Base-by-base conservation (phyloP, 495 filamentous ascomycete species). In the Oidiodendron maius region DNA sequence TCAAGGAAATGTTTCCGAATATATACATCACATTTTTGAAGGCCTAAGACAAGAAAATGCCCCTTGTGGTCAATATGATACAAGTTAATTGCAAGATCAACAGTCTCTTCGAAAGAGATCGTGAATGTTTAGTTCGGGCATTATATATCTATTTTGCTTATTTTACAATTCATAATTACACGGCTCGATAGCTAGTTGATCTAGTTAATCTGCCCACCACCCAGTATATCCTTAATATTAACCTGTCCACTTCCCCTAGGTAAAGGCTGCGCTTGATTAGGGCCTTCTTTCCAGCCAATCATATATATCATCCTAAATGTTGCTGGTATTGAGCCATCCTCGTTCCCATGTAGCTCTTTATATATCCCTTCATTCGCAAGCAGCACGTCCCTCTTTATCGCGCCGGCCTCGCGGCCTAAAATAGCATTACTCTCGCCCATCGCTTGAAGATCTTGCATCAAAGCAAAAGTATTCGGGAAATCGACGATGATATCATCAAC, bases 401-500 rank as follows among this genome's bases (percentile, higher is more conserved):
- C 74, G 0, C 84, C 84, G 70, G 80, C 72, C 69, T 91, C 83
- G 32, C 89, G 69, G n/a, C 86, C 83, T 43, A 91, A 54, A 34
- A 93, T 83, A 0, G 89, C 90, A 66, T 91, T 96, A 43, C 75
- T 82, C 71, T 96, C 91, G 1, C 90, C 91, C 89, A 97, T 97
- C 8, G 86, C 81, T 65, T 96, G 90, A 50, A 99, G 64, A 65
- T 99, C 94, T 60, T 76, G 66, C 90, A 97, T 95, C 48, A 99
- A 71, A 18, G 87, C 82, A 68, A 95, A 95, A 0, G 78, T 83
- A 68, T 91, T 79, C n/a, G 94, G 94, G 61, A 87, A 99, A 61
- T 95, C 89, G 10, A 99, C 87, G 25, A 96, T 76, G 40, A 99
- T 90, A 63, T 99, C 94, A 66, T 97, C 94, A 17, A 97, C 86